Evolutionary conservation across 1,284 basidiomycete genomes (phyloP).

Genomic region (Leccinum olivaceoglutinosum): DNA sequence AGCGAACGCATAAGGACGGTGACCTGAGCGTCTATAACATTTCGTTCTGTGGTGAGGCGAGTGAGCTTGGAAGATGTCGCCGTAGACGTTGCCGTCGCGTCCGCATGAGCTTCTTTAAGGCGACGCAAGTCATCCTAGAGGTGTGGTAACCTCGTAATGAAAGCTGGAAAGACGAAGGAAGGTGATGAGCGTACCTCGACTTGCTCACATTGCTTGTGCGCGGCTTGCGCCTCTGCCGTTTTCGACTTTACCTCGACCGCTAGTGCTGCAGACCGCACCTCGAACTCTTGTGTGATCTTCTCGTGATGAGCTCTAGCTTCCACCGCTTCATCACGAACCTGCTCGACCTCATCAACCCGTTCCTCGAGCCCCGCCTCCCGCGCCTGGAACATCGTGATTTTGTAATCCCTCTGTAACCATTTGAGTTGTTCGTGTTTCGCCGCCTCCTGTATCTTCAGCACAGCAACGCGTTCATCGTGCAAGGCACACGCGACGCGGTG

Average conservation of each 20-base stretch:
- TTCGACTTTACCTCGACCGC: conserved; percentile 36
- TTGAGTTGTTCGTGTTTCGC: conserved; percentile 50
- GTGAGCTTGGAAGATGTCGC: conserved; percentile 48
- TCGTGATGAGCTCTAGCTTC: conserved; percentile 27
- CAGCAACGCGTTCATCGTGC: conserved; percentile 43
- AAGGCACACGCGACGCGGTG: conserved; percentile 47
- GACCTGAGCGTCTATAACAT: conserved; percentile 47
- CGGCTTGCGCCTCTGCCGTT: conserved; percentile 31
- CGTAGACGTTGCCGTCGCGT: conserved; percentile 41
- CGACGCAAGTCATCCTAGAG: conserved; percentile 38
- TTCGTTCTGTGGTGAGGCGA: conserved; percentile 51
- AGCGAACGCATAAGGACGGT: conserved; percentile 50
- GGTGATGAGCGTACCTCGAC: conserved; percentile 34
- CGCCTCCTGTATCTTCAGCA: conserved; percentile 48
- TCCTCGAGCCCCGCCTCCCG: conserved; percentile 54
- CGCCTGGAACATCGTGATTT: conserved; percentile 58
- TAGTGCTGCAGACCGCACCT: conserved; percentile 29
- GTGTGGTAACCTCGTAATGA: background rate
- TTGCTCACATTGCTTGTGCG: conserved; percentile 38
- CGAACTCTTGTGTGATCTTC: conserved; percentile 26
- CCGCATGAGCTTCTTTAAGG: conserved; percentile 43
- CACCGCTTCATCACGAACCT: conserved; percentile 33
- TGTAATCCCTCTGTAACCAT: conserved; percentile 54
- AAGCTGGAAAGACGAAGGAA: background rate
- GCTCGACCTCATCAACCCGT: conserved; percentile 41